Evolutionary conservation across 75 land plant species (phyloP), one percentile per base, ranked within the genome.

Genomic region (Pseudotsuga menziesii): DNA sequence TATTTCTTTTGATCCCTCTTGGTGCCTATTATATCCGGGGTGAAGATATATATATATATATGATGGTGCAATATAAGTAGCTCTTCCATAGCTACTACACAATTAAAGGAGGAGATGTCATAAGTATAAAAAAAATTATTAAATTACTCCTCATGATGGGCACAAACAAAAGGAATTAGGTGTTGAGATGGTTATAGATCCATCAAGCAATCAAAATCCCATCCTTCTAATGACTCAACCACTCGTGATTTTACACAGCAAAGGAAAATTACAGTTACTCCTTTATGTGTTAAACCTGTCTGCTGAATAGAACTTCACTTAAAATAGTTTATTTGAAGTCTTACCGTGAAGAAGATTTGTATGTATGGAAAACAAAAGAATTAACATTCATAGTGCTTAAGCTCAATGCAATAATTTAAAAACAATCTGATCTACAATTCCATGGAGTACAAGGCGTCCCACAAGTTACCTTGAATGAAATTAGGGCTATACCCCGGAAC

Each of bases 401-500:
- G 52, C 52, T 69, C 17, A 35, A n/a, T 67, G 15, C 20, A 9
- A 69, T 69, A 41, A 48, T 48, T 9, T 48, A 11, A 48, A 48
- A 29, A 69, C 41, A 67, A 35, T n/a, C n/a, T 41, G 20, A 41
- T 22, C n/a, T 39, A 8, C 22, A 69, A 69, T 64, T 48, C 54
- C 54, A 48, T 48, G 54, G 2, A 8, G n/a, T 39, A 69, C 39
- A 27, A 41, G 23, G 54, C 41, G 8, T 35, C 15, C 1, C 15
- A 62, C 27, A 67, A 17, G 73, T 14, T 29, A 92, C 99, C 99
- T 89, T 88, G 83, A 97, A 97, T 26, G 87, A 88, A 35, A 97
- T 78, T 12, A 97, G 85, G 19, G 96, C 94, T 63, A 94, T 90
- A 7, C 98, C 99, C 64, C 98, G 85, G 78, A 97, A 94, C 87